Evolutionary conservation across 1,284 basidiomycete genomes (phyloP).

Genomic region (Pyrrhoderma lamaoense): DNA sequence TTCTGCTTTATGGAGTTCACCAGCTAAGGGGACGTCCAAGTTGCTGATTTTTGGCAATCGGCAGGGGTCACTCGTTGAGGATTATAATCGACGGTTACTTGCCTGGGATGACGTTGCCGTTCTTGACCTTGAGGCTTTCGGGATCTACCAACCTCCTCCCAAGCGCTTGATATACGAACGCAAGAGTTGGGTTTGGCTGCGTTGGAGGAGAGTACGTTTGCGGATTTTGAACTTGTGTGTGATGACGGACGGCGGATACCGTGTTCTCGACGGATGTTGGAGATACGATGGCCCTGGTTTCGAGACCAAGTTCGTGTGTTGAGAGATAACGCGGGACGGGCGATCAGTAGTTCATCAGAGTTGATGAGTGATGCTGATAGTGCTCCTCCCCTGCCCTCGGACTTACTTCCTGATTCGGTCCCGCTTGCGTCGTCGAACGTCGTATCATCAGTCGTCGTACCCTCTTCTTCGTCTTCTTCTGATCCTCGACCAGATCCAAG

Average conservation of each 20-base stretch:
- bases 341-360: constrained; percentile 40
- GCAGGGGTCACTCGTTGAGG: constrained; percentile 79
- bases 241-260: constrained; percentile 81
- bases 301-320: constrained; percentile 59
- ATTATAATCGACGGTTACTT: constrained; percentile 84
- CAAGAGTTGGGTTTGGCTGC: constrained; percentile 74
- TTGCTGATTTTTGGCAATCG: constrained; percentile 87
- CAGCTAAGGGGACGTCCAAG: constrained; percentile 46
- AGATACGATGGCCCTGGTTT: constrained; percentile 94
- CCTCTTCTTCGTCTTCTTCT: constrained; percentile 22
- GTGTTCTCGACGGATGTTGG: constrained; percentile 76
- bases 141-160: constrained; percentile 83
- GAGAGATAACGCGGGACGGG: constrained; percentile 44
- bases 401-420: constrained; percentile 26
- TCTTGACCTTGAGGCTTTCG: constrained; percentile 88
- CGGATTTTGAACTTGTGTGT: constrained; percentile 88
- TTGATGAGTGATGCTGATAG: constrained; percentile 37
- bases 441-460: too few species aligned
- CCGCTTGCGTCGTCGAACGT: constrained; percentile 5
- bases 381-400: constrained; percentile 42
- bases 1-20: constrained; percentile 67
- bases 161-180: constrained; percentile 61
- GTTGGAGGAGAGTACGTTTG: constrained; percentile 66
- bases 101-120: constrained; percentile 90
- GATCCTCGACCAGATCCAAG: constrained; percentile 61